Evolutionary conservation across 139 green algal species (phyloP).

Genomic region (Dunaliella sp.): DNA sequence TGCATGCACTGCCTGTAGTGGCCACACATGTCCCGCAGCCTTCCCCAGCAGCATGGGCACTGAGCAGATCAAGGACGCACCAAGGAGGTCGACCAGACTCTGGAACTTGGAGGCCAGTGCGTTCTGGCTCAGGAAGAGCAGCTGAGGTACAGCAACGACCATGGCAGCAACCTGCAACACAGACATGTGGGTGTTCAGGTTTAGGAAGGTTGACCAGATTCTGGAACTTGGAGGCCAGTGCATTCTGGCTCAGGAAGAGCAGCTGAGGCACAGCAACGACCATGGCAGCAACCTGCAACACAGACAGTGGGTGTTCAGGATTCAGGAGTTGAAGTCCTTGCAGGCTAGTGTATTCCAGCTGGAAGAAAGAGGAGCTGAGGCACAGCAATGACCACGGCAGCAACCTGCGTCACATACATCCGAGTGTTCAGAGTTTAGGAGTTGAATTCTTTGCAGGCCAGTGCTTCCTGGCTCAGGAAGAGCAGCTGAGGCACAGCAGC

Average conservation of each 20-base stretch:
- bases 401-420: no score
- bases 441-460: background rate
- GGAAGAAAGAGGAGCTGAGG: background rate
- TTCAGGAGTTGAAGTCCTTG: background rate
- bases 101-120: background rate
- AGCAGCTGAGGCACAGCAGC: background rate
- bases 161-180: background rate
- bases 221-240: background rate
- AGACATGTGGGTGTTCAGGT: no score
- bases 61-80: no score
- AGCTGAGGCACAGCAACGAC: background rate
- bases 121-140: background rate
- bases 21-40: no score
- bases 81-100: background rate
- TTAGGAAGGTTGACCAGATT: background rate
- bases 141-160: background rate
- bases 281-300: background rate
- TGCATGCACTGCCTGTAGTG: no score
- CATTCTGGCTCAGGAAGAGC: background rate
- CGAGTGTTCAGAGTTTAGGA: no score
- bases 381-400: background rate
- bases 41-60: no score
- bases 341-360: background rate
- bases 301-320: no score
- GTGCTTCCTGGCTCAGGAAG: background rate